These are phyloP conservation scores for Saussurea involucrata DNA, from an alignment of 129 eudicot species.

Conservation along the genomic window DNA sequence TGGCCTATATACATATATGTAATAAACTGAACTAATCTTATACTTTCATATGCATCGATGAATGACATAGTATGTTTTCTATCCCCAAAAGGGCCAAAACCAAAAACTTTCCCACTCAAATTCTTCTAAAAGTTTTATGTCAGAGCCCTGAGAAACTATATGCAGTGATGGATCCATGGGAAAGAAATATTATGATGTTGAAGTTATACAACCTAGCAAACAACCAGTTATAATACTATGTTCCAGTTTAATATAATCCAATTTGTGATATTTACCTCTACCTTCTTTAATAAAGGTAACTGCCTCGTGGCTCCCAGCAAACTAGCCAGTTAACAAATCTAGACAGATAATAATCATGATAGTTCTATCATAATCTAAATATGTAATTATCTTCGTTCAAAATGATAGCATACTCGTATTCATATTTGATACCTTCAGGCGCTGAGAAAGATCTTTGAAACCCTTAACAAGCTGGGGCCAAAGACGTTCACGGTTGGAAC, in stretches of 20 bases:
- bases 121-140: neutral
- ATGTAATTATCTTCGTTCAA: neutral
- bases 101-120: neutral
- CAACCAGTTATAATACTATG: neutral
- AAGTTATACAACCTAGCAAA: neutral
- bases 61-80: neutral
- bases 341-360: neutral
- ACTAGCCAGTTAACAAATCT: neutral
- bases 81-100: neutral
- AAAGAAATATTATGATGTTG: neutral
- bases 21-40: neutral
- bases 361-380: neutral
- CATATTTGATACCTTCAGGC: constrained; percentile 65
- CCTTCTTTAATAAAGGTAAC: neutral
- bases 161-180: neutral
- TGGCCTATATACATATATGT: neutral
- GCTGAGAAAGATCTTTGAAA: constrained; percentile 93
- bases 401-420: neutral
- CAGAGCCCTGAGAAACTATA: neutral
- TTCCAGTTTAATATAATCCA: neutral
- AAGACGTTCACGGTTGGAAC: constrained; percentile 81
- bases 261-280: neutral
- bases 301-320: neutral
- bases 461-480: constrained; percentile 98
- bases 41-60: neutral